These are phyloP conservation scores for Gaeumannomyces sp. DNA, from an alignment of 2,329 filamentous ascomycete species.

Conservation along the genomic window DNA sequence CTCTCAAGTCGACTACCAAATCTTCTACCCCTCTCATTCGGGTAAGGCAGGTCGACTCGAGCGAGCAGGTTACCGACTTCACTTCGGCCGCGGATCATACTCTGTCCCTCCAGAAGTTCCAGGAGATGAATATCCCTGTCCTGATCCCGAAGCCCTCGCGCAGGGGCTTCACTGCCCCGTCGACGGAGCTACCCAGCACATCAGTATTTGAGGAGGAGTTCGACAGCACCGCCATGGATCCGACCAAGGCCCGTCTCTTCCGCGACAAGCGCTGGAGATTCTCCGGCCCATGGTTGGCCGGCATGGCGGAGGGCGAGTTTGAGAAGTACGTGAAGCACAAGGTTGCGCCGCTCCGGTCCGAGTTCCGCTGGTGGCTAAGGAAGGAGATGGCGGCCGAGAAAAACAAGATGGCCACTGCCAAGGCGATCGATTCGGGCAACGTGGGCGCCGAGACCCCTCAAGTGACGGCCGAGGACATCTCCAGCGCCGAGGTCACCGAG, in stretches of 20 bases:
- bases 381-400: slow-evolving; percentile 40
- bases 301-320: slow-evolving; percentile 56
- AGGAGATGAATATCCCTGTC: slow-evolving; percentile 71
- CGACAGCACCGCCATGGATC: slow-evolving; percentile 43
- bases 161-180: slow-evolving; percentile 13
- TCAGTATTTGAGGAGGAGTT: slow-evolving; percentile 56
- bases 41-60: slow-evolving; percentile 72
- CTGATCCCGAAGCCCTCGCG: slow-evolving; percentile 37
- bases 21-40: slow-evolving; percentile 70
- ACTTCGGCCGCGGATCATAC: slow-evolving; percentile 75
- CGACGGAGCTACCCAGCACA: slow-evolving; percentile 24
- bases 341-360: slow-evolving; percentile 45
- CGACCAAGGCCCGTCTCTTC: slow-evolving; percentile 25
- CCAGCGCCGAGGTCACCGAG: slow-evolving; percentile 43
- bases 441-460: slow-evolving; percentile 12
- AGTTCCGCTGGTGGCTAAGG: slow-evolving; percentile 51
- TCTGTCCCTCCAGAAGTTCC: slow-evolving; percentile 76
- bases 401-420: slow-evolving; percentile 29
- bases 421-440: slow-evolving; percentile 34
- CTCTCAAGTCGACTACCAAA: slow-evolving; percentile 65
- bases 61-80: slow-evolving; percentile 87
- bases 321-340: slow-evolving; percentile 45
- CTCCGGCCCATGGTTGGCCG: slow-evolving; percentile 59
- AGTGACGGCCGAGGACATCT: slow-evolving; percentile 34
- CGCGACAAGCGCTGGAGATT: slow-evolving; percentile 59